Evolutionary conservation across 2,329 filamentous ascomycete genomes (phyloP).

Genomic region (Hortaea sp.): DNA sequence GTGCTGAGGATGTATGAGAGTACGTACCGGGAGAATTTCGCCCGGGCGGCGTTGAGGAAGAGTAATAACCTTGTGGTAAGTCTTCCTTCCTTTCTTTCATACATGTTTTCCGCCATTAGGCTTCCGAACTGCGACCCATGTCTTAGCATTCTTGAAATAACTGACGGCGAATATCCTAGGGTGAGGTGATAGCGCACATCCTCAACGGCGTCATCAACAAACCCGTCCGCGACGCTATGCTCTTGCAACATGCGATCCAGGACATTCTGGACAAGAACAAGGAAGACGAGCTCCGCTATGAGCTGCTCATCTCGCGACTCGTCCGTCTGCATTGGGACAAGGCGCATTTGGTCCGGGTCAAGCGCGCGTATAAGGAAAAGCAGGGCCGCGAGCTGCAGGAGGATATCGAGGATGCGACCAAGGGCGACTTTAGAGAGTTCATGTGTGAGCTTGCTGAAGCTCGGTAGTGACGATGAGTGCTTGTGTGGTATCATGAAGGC

Average conservation of each 20-base stretch:
- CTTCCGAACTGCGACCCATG: too few species aligned
- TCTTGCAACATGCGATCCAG: slow-evolving; percentile 76
- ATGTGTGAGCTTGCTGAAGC: slow-evolving; percentile 22
- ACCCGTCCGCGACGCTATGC: slow-evolving; percentile 81
- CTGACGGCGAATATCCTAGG: slow-evolving; percentile 33
- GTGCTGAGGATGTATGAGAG: slow-evolving; percentile 68
- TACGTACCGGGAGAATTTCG: slow-evolving; percentile 69
- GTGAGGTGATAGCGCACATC: slow-evolving; percentile 87
- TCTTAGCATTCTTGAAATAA: too few species aligned
- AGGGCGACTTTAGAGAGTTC: slow-evolving; percentile 48
- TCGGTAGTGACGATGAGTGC: slow-evolving; percentile 4
- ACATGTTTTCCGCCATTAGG: too few species aligned
- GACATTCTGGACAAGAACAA: slow-evolving; percentile 37
- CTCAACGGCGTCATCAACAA: slow-evolving; percentile 95
- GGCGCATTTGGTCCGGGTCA: slow-evolving; percentile 67
- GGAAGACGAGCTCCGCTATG: slow-evolving; percentile 53
- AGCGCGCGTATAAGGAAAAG: slow-evolving; percentile 66
- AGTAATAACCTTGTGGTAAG: slow-evolving; percentile 86
- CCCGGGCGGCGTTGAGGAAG: slow-evolving; percentile 75
- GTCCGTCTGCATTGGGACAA: slow-evolving; percentile 91
- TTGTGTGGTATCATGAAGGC: too few species aligned
- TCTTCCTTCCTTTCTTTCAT: slow-evolving; percentile 17
- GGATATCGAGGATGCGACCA: slow-evolving; percentile 67
- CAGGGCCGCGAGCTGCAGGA: slow-evolving; percentile 67
- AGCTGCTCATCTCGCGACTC: slow-evolving; percentile 77